These are phyloP conservation scores for Toxoplasma gondii DNA, from an alignment of 169 alveolate genomes.

Conservation along the genomic window DNA sequence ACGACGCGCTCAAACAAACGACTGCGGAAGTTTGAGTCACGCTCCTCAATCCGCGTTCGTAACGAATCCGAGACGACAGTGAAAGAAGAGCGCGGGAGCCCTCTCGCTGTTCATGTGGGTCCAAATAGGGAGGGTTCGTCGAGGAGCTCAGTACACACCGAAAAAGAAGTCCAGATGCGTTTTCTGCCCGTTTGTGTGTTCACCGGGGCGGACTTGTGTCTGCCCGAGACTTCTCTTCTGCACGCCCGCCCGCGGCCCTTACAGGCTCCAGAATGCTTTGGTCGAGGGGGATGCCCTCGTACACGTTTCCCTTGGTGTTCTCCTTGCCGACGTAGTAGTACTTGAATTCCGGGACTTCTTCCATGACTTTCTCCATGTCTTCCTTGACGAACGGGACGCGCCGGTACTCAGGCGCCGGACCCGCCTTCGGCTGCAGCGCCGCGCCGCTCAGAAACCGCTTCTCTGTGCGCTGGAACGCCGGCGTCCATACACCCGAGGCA, in stretches of 20 bases:
- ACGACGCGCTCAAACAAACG: too few relatives aligned
- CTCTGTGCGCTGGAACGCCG: background rate
- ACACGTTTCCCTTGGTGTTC: slow-evolving; percentile 76
- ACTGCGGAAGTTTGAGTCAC: too few relatives aligned
- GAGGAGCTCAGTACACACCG: too few relatives aligned
- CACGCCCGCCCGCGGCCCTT: background rate
- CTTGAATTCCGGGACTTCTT: slow-evolving; percentile 84
- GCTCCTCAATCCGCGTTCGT: too few relatives aligned
- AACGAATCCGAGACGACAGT: too few relatives aligned
- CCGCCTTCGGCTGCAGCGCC: slow-evolving; percentile 17
- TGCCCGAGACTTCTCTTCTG: too few relatives aligned
- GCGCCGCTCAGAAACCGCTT: background rate
- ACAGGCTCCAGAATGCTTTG: slow-evolving; percentile 70
- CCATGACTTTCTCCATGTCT: slow-evolving; percentile 77
- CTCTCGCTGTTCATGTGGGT: too few relatives aligned
- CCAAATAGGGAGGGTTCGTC: too few relatives aligned
- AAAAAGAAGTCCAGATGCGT: too few relatives aligned
- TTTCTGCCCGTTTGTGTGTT: too few relatives aligned
- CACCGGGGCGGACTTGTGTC: too few relatives aligned
- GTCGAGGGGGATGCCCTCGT: slow-evolving; percentile 80
- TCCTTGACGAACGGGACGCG: slow-evolving; percentile 71
- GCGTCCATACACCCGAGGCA: background rate
- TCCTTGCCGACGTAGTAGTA: slow-evolving; percentile 80
- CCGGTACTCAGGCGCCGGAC: slow-evolving; percentile 42
- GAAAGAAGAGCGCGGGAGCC: too few relatives aligned